Evolutionary conservation across 768 basidiomycete genomes (phyloP).

Genomic region (Calocybe indica): DNA sequence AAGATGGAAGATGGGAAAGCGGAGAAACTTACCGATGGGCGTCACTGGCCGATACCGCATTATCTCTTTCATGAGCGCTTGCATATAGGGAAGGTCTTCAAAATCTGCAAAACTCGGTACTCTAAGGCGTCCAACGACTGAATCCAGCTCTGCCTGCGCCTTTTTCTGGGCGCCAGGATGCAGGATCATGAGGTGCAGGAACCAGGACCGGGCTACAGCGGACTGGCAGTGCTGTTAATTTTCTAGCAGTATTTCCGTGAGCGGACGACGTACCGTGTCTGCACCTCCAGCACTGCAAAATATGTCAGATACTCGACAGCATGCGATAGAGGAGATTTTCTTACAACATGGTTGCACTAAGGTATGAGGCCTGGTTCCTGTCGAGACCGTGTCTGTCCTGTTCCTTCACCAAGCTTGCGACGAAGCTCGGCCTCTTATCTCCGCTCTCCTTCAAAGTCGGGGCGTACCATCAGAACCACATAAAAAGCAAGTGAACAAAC

Average conservation of each 20-base stretch:
- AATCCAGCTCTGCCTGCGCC: constrained; percentile 24
- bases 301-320: neutral
- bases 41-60: constrained; percentile 12
- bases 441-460: too few species aligned
- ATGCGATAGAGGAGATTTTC: neutral
- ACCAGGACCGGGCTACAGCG: constrained; percentile 11
- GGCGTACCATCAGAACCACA: neutral
- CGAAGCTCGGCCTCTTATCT: neutral
- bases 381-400: constrained; percentile 1
- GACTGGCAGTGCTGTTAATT: constrained; percentile 2
- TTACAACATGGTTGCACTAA: constrained; percentile 10
- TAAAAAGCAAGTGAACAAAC: neutral
- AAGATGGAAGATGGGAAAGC: neutral
- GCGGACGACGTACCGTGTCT: neutral
- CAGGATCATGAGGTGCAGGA: constrained; percentile 19
- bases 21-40: constrained; percentile 12
- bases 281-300: constrained; percentile 1
- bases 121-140: constrained; percentile 18
- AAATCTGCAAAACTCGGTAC: constrained; percentile 18
- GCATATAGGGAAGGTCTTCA: constrained; percentile 17
- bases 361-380: constrained; percentile 1
- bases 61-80: constrained; percentile 18
- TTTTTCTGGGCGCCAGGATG: constrained; percentile 18
- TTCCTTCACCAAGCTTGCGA: neutral
- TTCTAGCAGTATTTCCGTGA: neutral